Percentiles rank a stretch among this genome's conserved stretches.
Conservation (phyloP, 148 eudicot genomes). For the Silene uniflora region DNA sequence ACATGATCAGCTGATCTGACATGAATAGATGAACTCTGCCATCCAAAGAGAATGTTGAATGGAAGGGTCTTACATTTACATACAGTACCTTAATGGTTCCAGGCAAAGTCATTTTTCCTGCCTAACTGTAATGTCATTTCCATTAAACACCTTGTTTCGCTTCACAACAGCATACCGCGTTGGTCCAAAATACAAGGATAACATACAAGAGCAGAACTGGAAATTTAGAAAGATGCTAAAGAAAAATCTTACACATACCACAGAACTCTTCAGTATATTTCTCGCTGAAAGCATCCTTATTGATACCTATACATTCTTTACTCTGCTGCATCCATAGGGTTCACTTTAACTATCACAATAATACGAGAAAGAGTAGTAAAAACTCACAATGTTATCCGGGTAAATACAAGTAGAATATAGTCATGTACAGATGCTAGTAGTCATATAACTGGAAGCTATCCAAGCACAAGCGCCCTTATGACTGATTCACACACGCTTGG, state of each 20-base stretch:
- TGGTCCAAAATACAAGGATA: neutral
- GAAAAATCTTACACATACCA: neutral
- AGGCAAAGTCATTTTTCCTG: no score
- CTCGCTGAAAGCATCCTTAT: neutral
- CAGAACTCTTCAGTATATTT: neutral
- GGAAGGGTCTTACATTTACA: no score
- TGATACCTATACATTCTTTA: constrained; percentile 8
- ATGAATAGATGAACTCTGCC: no score
- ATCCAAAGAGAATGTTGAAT: no score
- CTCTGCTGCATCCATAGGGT: neutral
- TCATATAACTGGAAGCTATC: constrained; percentile 3
- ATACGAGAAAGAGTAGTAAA: constrained; percentile 2
- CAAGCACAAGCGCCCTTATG: constrained; percentile 45
- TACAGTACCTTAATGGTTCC: no score
- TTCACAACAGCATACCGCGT: neutral
- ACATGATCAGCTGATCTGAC: no score
- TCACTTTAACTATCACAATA: neutral
- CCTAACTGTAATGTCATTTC: no score
- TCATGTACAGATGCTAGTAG: neutral
- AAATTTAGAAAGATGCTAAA: constrained; percentile 1
- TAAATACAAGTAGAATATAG: neutral
- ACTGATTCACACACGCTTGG: constrained; percentile 39
- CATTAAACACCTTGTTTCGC: neutral
- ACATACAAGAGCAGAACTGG: neutral
- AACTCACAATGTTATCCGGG: neutral